phyloP scores from a whole-genome alignment of 2,329 filamentous ascomycete species.

The Ceratocystis ficicola region DNA sequence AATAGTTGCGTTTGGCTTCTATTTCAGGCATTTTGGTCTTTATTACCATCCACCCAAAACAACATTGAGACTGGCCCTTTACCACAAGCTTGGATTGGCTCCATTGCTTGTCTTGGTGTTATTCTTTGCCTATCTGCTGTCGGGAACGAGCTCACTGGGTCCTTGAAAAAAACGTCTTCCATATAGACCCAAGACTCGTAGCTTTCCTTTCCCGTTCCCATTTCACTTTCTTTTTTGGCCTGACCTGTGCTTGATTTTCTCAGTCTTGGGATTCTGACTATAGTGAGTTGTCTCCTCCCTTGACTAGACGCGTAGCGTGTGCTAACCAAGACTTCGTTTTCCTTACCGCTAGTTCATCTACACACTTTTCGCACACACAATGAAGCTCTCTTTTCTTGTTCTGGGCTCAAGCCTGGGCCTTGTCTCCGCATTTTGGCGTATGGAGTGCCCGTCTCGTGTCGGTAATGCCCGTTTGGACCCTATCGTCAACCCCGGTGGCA shows the following conservation, averaged over 20 bases:
- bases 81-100: neutral
- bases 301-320: neutral
- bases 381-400: constrained; percentile 30
- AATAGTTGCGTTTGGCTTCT: neutral
- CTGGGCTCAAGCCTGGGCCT: constrained; percentile 29
- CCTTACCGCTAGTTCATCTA: neutral
- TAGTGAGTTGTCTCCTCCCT: neutral
- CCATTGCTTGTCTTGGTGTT: neutral
- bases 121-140: neutral
- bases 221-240: neutral
- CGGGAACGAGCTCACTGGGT: neutral
- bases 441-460: constrained; percentile 63
- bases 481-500: constrained; percentile 49
- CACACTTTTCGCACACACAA: constrained; percentile 22
- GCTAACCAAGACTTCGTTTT: neutral
- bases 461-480: constrained; percentile 67
- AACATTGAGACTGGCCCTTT: neutral
- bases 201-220: neutral
- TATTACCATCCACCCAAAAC: neutral
- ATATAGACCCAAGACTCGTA: constrained; percentile 9
- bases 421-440: constrained; percentile 70
- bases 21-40: neutral
- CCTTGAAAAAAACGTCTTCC: neutral
- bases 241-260: neutral
- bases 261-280: neutral